Conservation (phyloP, 192 early-diverging fungal genomes). For the Backusella westeae region DNA sequence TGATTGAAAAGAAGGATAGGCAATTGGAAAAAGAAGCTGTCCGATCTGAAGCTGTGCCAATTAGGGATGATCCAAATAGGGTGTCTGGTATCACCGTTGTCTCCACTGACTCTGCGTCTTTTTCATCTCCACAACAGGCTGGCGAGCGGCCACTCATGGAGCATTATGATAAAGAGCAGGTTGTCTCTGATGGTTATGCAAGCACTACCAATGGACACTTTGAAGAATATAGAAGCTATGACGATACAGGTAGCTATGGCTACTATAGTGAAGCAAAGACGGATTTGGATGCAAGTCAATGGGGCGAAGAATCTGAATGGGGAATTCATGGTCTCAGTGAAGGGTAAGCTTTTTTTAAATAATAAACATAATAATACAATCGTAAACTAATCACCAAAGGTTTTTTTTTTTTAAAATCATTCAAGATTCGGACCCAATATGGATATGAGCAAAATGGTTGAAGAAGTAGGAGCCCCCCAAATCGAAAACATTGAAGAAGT, state of each 20-base stretch:
- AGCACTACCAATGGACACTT: neutral
- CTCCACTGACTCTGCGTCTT: neutral
- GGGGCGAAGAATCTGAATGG: constrained; percentile 48
- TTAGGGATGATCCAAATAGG: neutral
- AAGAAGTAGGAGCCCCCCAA: constrained; percentile 31
- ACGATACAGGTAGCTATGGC: constrained; percentile 31
- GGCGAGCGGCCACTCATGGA: neutral
- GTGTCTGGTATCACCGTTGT: neutral
- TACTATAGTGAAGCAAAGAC: constrained; percentile 38
- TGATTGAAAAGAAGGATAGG: constrained; percentile 58
- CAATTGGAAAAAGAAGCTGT: constrained; percentile 31
- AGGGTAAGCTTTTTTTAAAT: constrained; percentile 31
- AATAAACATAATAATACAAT: neutral
- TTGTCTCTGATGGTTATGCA: neutral
- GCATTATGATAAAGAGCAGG: neutral
- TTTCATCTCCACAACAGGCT: neutral
- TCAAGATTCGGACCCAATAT: constrained; percentile 37
- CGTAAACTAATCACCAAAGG: neutral
- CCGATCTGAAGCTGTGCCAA: neutral
- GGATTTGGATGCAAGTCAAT: constrained; percentile 36
- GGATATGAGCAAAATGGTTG: constrained; percentile 42
- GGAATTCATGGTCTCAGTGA: constrained; percentile 37
- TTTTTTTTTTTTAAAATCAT: neutral
- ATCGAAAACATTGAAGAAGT: constrained; percentile 54
- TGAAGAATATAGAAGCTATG: constrained; percentile 5